Evolutionary conservation across 2,329 filamentous ascomycete species (phyloP), one percentile per base, ranked within the genome.

Genomic region (Arthroderma uncinatum): DNA sequence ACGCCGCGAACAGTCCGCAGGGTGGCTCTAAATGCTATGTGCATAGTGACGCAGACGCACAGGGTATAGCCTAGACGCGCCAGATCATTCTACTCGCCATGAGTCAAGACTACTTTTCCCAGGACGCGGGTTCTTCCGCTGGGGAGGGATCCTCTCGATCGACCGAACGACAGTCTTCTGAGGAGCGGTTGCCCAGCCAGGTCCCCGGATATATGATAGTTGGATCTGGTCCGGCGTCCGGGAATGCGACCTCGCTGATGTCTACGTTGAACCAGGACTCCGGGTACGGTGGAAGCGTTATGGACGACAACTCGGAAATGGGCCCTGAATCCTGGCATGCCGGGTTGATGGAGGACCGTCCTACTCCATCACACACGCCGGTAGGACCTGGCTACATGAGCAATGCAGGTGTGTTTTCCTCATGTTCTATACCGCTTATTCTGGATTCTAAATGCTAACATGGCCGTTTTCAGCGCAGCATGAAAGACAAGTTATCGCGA

Each of bases 261-360:
- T 83, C 85, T 16, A 81, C 94, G 64, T 77, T 97, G 57, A 89
- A 95, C 60, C 77, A 83, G 58, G 93, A 98, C 70, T 97, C 92
- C 16, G 93, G 92, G 5, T 97, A 97, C 67, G 91, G 89, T 57
- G 87, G 86, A 47, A 95, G 89, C 69, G 78, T 86, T 53, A 39
- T 56, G 8, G 59, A 59, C 21, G 53, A 44, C 16, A 80, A 80
- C 62, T 70, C 74, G 40, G 53, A 55, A 2, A 50, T 50, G 14
- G 47, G n/a, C 28, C 23, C 50, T 23, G 69, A 71, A 58, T 70
- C 70, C 57, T 84, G 81, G 79, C 76, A 80, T 65, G 75, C 78
- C 16, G 77, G 77, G 58, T 70, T 82, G 62, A 74, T 79, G 64
- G 75, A 79, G 63, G 82, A 84, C 67, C 73, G 77, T 61, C 81